Conservation (phyloP, 2,329 filamentous ascomycete genomes). For the Leptographium flavum region DNA sequence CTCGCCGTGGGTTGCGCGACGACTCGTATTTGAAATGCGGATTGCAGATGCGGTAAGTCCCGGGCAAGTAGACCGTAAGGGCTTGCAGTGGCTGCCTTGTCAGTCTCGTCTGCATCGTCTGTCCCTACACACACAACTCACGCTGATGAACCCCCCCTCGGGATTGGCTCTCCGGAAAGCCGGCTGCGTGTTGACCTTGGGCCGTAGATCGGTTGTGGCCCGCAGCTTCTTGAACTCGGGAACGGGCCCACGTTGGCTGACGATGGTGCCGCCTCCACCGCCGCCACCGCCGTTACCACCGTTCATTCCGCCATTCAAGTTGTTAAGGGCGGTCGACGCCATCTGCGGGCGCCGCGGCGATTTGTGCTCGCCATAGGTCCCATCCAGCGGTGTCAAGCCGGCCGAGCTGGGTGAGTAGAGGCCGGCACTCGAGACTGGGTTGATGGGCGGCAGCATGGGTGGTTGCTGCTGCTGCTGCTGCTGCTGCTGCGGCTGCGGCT, state of each 20-base stretch:
- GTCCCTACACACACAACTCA: conserved; percentile 29
- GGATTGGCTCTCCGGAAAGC: conserved; percentile 87
- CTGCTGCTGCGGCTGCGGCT: conserved; percentile 42
- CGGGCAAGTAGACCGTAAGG: conserved; percentile 79
- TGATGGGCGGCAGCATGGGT: conserved; percentile 40
- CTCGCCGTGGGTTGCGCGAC: conserved; percentile 84
- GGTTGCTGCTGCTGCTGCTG: conserved; percentile 33
- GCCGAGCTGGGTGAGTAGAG: conserved; percentile 40
- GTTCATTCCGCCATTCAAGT: conserved; percentile 2
- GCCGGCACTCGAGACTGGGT: conserved; percentile 56
- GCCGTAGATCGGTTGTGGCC: conserved; percentile 58
- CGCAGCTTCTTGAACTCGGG: conserved; percentile 78
- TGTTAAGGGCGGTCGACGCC: conserved; percentile 14
- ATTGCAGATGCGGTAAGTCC: conserved; percentile 97
- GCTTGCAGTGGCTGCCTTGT: conserved; percentile 71
- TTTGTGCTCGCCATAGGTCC: conserved; percentile 44
- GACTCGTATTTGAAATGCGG: conserved; percentile 98
- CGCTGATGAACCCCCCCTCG: conserved; percentile 95
- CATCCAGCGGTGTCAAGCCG: conserved; percentile 54
- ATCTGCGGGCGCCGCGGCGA: conserved; percentile 32
- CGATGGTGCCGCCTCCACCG: neutral
- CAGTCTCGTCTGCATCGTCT: neutral
- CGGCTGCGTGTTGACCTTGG: conserved; percentile 75
- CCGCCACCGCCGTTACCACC: neutral
- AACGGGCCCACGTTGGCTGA: conserved; percentile 47